Conservation (phyloP, 306 rosid species). For the Rosa persica region DNA sequence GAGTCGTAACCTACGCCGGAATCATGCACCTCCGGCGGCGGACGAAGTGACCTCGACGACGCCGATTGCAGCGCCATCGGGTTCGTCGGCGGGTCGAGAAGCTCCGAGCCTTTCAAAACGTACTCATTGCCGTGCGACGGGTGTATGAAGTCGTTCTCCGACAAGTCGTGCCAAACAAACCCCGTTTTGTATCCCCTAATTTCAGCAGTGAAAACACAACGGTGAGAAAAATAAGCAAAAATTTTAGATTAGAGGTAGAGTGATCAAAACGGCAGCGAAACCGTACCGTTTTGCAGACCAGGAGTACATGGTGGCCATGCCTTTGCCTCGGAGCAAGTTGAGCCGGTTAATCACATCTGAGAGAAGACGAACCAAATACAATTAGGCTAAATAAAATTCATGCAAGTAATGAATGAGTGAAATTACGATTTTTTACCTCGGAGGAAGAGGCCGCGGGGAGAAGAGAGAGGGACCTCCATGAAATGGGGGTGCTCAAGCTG, state of each 20-base stretch:
- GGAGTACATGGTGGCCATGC: conserved; percentile 74
- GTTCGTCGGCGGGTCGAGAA: conserved; percentile 42
- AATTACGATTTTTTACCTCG: conserved; percentile 45
- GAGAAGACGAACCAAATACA: neutral
- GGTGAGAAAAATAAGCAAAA: neutral
- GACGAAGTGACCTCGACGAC: conserved; percentile 55
- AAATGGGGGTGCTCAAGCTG: conserved; percentile 95
- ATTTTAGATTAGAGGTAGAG: neutral
- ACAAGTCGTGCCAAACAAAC: conserved; percentile 93
- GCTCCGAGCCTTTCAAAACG: conserved; percentile 90
- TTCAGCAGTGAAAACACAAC: neutral
- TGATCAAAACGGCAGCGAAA: neutral
- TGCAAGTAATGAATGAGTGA: neutral
- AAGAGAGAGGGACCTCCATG: conserved; percentile 94
- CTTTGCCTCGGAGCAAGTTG: conserved; percentile 77
- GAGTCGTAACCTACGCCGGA: conserved; percentile 58
- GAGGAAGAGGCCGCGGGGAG: conserved; percentile 86
- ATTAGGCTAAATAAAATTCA: neutral
- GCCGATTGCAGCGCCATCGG: conserved; percentile 32
- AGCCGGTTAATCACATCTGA: conserved; percentile 78
- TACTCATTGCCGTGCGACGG: conserved; percentile 91
- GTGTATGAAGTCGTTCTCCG: conserved; percentile 83
- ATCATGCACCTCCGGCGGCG: conserved; percentile 46
- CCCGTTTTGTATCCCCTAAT: conserved; percentile 83
- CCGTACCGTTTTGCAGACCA: conserved; percentile 92